Evolutionary conservation across 345 rosid species (phyloP).

Genomic region (Eucalyptus decipiens): DNA sequence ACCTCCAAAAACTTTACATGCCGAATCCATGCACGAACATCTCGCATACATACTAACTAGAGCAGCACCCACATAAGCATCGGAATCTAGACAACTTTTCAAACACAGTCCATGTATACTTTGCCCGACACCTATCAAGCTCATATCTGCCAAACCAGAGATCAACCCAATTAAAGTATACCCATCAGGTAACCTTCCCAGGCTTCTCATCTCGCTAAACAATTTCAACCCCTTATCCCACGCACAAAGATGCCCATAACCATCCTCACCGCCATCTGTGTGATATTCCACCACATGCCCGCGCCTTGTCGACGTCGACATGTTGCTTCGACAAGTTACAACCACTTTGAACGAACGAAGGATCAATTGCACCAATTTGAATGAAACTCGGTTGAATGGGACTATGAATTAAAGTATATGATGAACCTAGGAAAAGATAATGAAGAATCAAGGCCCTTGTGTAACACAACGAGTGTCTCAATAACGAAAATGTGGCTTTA

Average conservation of each 20-base stretch:
- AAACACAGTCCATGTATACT: conserved; percentile 66
- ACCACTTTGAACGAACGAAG: no score
- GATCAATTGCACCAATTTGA: no score
- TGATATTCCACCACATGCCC: no score
- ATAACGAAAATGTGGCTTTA: no score
- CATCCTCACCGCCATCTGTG: not conserved
- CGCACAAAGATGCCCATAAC: conserved; percentile 42
- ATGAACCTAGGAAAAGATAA: no score
- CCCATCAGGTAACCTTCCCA: conserved; percentile 47
- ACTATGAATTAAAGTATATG: no score
- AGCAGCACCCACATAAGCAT: conserved; percentile 47
- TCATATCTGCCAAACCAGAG: conserved; percentile 35
- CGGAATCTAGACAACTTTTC: conserved; percentile 42
- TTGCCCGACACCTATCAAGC: conserved; percentile 26
- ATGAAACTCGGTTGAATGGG: no score
- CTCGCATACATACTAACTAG: conserved; percentile 70
- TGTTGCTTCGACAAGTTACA: no score
- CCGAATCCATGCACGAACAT: conserved; percentile 44
- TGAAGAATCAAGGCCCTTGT: no score
- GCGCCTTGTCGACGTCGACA: no score
- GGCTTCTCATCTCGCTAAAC: conserved; percentile 38
- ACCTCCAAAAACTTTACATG: conserved; percentile 29
- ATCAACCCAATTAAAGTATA: conserved; percentile 55
- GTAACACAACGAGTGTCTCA: no score
- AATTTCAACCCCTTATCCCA: conserved; percentile 36